These are phyloP conservation scores for Blumeriella jaapii DNA, from an alignment of 2,329 filamentous ascomycete species.

Conservation along the genomic window DNA sequence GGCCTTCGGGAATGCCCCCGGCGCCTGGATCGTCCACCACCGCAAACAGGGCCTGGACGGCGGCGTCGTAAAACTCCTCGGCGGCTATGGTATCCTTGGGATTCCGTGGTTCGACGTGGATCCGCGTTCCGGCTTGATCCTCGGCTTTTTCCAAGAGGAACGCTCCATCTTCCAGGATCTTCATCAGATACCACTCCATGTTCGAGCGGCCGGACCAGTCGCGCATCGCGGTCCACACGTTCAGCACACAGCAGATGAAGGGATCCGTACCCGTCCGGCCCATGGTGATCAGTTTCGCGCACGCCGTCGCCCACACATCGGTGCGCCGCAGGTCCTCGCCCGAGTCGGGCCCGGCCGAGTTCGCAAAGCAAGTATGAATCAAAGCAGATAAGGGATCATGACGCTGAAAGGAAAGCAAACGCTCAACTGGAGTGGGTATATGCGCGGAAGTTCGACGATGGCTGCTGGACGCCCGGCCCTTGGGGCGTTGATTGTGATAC, in stretches of 20 bases:
- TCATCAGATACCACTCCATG: constrained; percentile 91
- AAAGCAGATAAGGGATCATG: constrained; percentile 77
- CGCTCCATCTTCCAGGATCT: constrained; percentile 82
- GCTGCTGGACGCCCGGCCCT: constrained; percentile 34
- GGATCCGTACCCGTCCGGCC: constrained; percentile 67
- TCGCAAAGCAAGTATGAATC: constrained; percentile 81
- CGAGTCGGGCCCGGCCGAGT: constrained; percentile 70
- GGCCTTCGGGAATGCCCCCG: constrained; percentile 76
- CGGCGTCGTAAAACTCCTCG: constrained; percentile 79
- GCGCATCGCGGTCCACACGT: constrained; percentile 75
- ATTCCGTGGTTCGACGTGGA: constrained; percentile 61
- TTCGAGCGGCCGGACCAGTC: constrained; percentile 85
- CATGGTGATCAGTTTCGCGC: constrained; percentile 70
- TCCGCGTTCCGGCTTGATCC: constrained; percentile 60
- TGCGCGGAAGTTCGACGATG: constrained; percentile 35
- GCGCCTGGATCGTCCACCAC: constrained; percentile 75
- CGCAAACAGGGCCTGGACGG: constrained; percentile 71
- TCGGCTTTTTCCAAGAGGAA: constrained; percentile 82
- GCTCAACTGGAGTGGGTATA: constrained; percentile 59
- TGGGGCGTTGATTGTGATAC: constrained; percentile 42
- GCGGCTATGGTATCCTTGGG: constrained; percentile 71
- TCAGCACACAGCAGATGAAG: constrained; percentile 73
- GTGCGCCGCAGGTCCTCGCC: constrained; percentile 69
- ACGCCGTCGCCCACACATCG: constrained; percentile 79
- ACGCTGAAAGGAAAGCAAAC: constrained; percentile 77